phyloP scores from a whole-genome alignment of 1,284 basidiomycete species.

The Melampsora larici-populina region DNA sequence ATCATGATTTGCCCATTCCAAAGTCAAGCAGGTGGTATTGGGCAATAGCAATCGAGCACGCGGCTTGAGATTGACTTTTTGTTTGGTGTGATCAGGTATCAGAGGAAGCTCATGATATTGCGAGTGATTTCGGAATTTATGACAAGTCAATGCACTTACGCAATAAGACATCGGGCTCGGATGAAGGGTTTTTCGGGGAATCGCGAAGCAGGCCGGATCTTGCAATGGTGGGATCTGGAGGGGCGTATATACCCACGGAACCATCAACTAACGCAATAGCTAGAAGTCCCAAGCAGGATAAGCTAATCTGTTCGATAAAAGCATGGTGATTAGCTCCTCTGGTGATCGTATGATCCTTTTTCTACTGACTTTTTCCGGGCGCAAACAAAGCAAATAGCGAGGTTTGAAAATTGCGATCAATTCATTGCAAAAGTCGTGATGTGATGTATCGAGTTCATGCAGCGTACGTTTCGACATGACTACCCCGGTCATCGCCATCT shows the following conservation, averaged over 20 bases:
- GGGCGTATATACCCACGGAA: slow-evolving; percentile 67
- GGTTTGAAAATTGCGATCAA: too few relatives aligned
- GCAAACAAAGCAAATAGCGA: too few relatives aligned
- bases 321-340: too few relatives aligned
- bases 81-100: slow-evolving; percentile 44
- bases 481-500: too few relatives aligned
- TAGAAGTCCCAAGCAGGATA: slow-evolving; percentile 73
- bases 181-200: neutral
- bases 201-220: slow-evolving; percentile 45
- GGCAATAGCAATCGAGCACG: slow-evolving; percentile 67
- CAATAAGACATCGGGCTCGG: slow-evolving; percentile 44
- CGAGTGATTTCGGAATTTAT: slow-evolving; percentile 30
- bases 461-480: too few relatives aligned
- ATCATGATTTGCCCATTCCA: slow-evolving; percentile 83
- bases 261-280: slow-evolving; percentile 81
- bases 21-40: slow-evolving; percentile 67
- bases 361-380: too few relatives aligned
- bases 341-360: too few relatives aligned
- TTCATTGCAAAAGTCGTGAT: too few relatives aligned
- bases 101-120: neutral
- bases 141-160: slow-evolving; percentile 20
- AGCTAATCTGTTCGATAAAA: slow-evolving; percentile 42
- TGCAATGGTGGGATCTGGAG: slow-evolving; percentile 65
- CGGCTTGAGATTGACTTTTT: slow-evolving; percentile 65
- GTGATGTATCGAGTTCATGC: too few relatives aligned